Percentiles rank a stretch among this genome's conserved stretches.
Conservation (phyloP, 495 filamentous ascomycete genomes). For the Penicillium pulvis region DNA sequence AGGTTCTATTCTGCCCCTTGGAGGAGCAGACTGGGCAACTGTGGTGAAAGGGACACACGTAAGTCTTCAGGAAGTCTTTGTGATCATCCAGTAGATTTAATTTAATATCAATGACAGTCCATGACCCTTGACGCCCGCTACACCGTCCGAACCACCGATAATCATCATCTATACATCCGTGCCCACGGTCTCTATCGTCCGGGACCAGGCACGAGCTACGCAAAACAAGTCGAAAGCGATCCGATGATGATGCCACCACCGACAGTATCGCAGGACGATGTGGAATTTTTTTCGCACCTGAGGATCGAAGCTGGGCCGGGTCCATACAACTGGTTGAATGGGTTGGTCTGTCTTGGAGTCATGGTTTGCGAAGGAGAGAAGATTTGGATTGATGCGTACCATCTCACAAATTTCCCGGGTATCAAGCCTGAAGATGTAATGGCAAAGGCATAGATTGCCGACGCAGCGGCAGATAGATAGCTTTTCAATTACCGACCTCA, state of each 20-base stretch:
- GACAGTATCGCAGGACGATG: constrained; percentile 31
- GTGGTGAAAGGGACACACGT: constrained; percentile 37
- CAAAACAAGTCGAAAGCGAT: constrained; percentile 25
- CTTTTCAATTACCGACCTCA: not conserved
- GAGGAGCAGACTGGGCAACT: constrained; percentile 36
- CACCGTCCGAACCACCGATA: constrained; percentile 30
- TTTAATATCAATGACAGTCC: constrained; percentile 18
- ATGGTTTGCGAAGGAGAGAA: constrained; percentile 35
- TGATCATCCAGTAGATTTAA: not conserved
- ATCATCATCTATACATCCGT: constrained; percentile 32
- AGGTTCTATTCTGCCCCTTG: constrained; percentile 27
- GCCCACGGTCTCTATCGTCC: constrained; percentile 38
- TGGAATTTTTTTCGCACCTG: constrained; percentile 38
- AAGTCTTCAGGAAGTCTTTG: not conserved
- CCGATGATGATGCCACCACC: constrained; percentile 20
- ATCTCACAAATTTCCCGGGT: constrained; percentile 36
- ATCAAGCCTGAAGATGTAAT: constrained; percentile 33
- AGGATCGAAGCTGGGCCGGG: constrained; percentile 30
- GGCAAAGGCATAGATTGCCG: constrained; percentile 14
- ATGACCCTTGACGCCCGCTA: constrained; percentile 39
- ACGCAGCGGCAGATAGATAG: constrained; percentile 10
- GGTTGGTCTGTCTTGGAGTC: constrained; percentile 34
- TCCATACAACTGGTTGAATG: constrained; percentile 39
- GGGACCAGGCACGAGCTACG: constrained; percentile 34
- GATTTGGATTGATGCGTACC: constrained; percentile 39